Percentiles rank a stretch among this genome's conserved stretches.
phyloP scores from a whole-genome alignment of 768 basidiomycete genomes.

The Kwoniella sp. region DNA sequence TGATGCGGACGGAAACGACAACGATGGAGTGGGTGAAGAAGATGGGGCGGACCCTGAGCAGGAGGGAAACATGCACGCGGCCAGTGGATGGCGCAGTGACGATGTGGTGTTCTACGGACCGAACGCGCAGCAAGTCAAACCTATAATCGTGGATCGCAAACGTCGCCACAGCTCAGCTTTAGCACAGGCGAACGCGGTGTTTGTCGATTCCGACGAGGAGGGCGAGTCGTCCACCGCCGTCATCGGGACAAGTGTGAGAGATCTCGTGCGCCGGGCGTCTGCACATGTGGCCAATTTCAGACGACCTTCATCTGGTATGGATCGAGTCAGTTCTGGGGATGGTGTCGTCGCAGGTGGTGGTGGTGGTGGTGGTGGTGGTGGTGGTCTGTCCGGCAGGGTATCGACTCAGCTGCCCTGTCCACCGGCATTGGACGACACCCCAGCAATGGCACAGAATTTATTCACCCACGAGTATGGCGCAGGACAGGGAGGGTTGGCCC shows the following conservation, averaged over 20 bases:
- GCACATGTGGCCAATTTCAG: constrained; percentile 32
- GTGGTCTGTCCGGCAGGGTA: background rate
- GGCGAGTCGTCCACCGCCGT: constrained; percentile 9
- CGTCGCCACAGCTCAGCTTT: constrained; percentile 18
- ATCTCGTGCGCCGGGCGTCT: constrained; percentile 33
- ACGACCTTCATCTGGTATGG: constrained; percentile 13
- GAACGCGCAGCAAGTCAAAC: constrained; percentile 11
- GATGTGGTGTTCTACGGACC: constrained; percentile 35
- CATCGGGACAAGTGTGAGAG: background rate
- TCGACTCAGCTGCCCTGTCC: constrained; percentile 21
- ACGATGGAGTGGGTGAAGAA: background rate
- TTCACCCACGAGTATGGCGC: constrained; percentile 11
- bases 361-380: background rate
- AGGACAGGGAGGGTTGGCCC: constrained; percentile 9
- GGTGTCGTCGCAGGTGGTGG: background rate
- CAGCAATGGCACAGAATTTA: constrained; percentile 18
- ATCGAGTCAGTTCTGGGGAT: constrained; percentile 9
- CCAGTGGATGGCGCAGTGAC: constrained; percentile 40
- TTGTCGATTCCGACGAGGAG: constrained; percentile 23
- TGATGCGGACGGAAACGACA: constrained; percentile 11
- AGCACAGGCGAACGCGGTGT: constrained; percentile 15
- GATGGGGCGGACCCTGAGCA: background rate
- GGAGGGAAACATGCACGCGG: background rate
- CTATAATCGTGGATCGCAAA: constrained; percentile 1
- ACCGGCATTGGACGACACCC: constrained; percentile 36